A percentile compares a stretch with the other conserved stretches of the same genome.
phyloP scores from a whole-genome alignment of 768 basidiomycete genomes.

The Fibroporia radiculosa region DNA sequence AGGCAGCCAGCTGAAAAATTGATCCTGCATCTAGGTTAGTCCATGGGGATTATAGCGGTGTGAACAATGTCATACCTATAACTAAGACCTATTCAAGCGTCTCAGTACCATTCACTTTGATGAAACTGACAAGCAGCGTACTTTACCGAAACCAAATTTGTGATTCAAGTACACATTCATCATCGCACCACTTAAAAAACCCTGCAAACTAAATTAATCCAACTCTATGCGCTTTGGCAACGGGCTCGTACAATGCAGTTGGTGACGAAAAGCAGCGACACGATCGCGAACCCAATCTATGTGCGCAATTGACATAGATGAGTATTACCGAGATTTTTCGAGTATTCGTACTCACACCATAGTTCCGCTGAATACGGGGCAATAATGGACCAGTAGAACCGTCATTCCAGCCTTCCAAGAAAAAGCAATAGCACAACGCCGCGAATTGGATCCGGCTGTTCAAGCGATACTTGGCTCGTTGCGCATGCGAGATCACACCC shows the following conservation, averaged over 20 bases:
- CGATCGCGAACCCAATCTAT: conserved; percentile 42
- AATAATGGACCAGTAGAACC: conserved; percentile 67
- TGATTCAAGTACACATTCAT: conserved; percentile 41
- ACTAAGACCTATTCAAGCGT: too few species aligned
- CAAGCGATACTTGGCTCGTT: conserved; percentile 9
- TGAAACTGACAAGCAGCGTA: too few species aligned
- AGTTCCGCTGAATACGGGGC: conserved; percentile 58
- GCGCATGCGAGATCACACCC: conserved; percentile 13
- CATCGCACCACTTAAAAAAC: conserved; percentile 42
- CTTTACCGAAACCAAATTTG: conserved; percentile 43
- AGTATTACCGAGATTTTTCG: not conserved
- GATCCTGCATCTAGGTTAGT: too few species aligned
- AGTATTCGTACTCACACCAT: conserved; percentile 29
- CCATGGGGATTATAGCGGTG: too few species aligned
- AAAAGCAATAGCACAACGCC: conserved; percentile 48
- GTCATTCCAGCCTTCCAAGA: conserved; percentile 73
- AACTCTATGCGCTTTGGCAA: not conserved
- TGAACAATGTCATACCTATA: too few species aligned
- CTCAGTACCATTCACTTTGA: too few species aligned
- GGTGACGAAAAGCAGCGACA: conserved; percentile 55
- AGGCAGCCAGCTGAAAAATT: conserved; percentile 45
- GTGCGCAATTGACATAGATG: not conserved
- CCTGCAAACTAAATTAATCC: conserved; percentile 18
- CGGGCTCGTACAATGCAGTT: conserved; percentile 30
- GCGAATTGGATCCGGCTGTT: conserved; percentile 36